Conservation (phyloP, 768 basidiomycete species). For the Leccinellum rugosiceps region DNA sequence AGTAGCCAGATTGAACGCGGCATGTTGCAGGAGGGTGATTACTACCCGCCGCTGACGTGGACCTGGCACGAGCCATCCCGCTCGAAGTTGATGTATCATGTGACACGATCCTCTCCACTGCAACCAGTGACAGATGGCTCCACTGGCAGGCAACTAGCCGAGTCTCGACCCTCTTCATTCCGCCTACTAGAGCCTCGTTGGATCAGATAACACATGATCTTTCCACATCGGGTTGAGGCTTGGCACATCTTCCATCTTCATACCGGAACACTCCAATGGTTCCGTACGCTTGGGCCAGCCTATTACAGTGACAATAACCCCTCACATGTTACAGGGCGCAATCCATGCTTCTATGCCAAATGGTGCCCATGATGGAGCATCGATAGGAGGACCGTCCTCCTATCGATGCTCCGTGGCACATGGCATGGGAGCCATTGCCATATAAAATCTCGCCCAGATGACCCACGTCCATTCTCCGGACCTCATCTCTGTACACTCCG, state of each 20-base stretch:
- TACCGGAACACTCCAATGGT: neutral
- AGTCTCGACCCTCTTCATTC: neutral
- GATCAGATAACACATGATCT: slow-evolving; percentile 25
- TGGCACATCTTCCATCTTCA: neutral
- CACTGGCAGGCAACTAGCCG: too few relatives aligned
- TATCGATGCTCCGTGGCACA: slow-evolving; percentile 9
- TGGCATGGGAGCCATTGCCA: slow-evolving; percentile 5
- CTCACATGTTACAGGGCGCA: neutral
- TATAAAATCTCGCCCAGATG: slow-evolving; percentile 19
- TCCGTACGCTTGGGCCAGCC: neutral
- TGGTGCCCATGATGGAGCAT: too few relatives aligned
- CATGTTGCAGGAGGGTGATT: too few relatives aligned
- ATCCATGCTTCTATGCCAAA: neutral
- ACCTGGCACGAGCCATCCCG: neutral
- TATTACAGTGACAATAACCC: neutral
- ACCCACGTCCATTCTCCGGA: neutral
- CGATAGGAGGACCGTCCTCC: neutral
- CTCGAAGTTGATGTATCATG: neutral
- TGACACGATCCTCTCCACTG: too few relatives aligned
- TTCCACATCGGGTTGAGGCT: slow-evolving; percentile 11
- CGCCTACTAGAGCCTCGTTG: slow-evolving; percentile 11
- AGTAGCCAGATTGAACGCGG: too few relatives aligned
- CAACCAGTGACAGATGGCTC: too few relatives aligned
- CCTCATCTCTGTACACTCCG: slow-evolving; percentile 6
- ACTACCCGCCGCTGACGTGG: too few relatives aligned